Evolutionary conservation across 257 asterid genomes (phyloP).

Genomic region (Osmanthus fragrans): DNA sequence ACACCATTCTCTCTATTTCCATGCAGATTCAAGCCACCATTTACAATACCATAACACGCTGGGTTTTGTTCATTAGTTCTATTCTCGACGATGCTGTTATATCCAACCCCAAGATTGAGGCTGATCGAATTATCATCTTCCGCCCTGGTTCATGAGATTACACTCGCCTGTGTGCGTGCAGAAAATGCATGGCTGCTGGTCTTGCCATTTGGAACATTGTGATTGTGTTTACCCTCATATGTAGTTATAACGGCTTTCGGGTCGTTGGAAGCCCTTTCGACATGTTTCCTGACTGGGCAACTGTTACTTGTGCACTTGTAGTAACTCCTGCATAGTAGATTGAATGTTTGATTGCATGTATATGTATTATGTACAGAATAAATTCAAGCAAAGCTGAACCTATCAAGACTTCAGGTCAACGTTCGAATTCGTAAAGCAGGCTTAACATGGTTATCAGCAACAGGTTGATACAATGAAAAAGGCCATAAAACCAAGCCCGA

Average conservation of each 20-base stretch:
- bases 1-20: constrained; percentile 45
- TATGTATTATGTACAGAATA: not conserved
- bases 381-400: not conserved
- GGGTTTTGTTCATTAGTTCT: constrained; percentile 43
- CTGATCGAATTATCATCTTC: constrained; percentile 58
- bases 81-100: constrained; percentile 37
- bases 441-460: not conserved
- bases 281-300: constrained; percentile 96
- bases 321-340: constrained; percentile 71
- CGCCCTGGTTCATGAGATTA: constrained; percentile 46
- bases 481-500: too few species aligned
- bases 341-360: not conserved
- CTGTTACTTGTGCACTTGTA: constrained; percentile 91
- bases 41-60: constrained; percentile 49
- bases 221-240: constrained; percentile 97
- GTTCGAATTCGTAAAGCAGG: too few species aligned
- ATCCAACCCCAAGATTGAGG: constrained; percentile 91
- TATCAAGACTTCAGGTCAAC: not conserved
- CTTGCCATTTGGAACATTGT: constrained; percentile 77
- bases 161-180: constrained; percentile 38
- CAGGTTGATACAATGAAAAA: not conserved
- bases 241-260: constrained; percentile 96
- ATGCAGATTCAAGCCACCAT: constrained; percentile 50
- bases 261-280: constrained; percentile 95
- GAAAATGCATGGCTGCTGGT: constrained; percentile 66